Base-by-base conservation (phyloP, 2,329 filamentous ascomycete genomes). In the Paracoccidioides brasiliensis region DNA sequence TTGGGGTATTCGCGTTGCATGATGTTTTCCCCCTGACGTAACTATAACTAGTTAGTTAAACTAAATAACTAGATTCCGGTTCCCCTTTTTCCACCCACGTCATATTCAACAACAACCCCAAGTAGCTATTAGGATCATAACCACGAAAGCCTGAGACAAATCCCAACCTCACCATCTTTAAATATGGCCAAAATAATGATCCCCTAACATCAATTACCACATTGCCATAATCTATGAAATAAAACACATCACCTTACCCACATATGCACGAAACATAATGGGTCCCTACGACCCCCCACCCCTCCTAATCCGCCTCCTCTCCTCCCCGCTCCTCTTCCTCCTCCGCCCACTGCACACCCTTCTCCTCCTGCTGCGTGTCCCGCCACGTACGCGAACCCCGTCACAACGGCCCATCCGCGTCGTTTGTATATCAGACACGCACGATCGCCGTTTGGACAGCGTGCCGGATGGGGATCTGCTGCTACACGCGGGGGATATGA, bases 361-460 rank as follows among this genome's bases (percentile, higher is more conserved):
- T 50, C 71, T 91, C 55, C 78, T 85, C 40, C 74, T 76, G 62
- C 78, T 95, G 3, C 85, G 88, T 33, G 84, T 86, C 1, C 69
- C 76, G 9, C 81, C 86, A 0, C 80, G 82, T 61, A 74, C 69
- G 14, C 80, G 83, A 9, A 78, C 81, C 2, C 74, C 74, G 37
- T 73, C 76, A 45, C 61, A 67, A 55, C 74, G 73, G 0, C 72
- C 80, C 5, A 80, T 96, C 65, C 83, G 83, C 57, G 78, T 96
- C 32, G 87, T 96, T 60, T 95, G 88, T 71, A 82, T 96, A 60
- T 91, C 89, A 8, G 91, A 96, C 72, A 96, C 91, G 0, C 91
- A 96, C 72, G 63, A 76, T n/a, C 76, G 94, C 0, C 61, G 69
- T 61, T 69, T 67, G 60, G 44, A 58, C 10, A 63, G 69, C 38